A percentile compares a stretch with the other conserved stretches of the same genome.
Evolutionary conservation across 73 alveolate species (phyloP).

Genomic region (Stentor coeruleus): DNA sequence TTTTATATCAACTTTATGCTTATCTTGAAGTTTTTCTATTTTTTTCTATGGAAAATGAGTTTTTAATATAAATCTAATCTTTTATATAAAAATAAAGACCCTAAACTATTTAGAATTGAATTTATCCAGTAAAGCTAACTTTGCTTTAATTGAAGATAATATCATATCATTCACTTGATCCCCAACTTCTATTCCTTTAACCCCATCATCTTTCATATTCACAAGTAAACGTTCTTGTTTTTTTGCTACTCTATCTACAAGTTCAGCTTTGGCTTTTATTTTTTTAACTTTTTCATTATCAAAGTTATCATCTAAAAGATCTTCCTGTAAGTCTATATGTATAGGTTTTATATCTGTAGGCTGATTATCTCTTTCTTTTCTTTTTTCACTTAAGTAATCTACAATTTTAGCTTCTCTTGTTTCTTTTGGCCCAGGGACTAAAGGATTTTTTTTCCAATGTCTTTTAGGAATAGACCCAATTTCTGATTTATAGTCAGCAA

Average conservation of each 20-base stretch:
- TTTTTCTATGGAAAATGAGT: too few relatives aligned
- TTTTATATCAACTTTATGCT: too few relatives aligned
- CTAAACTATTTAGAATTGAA: too few relatives aligned
- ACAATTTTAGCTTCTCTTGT: not conserved
- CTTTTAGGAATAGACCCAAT: not conserved
- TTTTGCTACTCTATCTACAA: not conserved
- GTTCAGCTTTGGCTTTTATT: slow-evolving; percentile 13
- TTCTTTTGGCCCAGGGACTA: not conserved
- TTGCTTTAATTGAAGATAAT: slow-evolving; percentile 3
- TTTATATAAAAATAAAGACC: too few relatives aligned
- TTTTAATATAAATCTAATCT: too few relatives aligned
- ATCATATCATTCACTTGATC: slow-evolving; percentile 22
- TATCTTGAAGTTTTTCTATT: too few relatives aligned
- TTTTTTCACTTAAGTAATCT: not conserved
- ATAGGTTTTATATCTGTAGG: not conserved
- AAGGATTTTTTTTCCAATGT: not conserved
- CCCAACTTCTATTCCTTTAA: not conserved
- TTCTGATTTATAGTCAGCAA: not conserved
- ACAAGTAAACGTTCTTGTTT: not conserved
- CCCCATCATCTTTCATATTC: not conserved
- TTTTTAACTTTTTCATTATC: not conserved
- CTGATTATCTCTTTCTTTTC: not conserved
- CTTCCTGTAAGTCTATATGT: not conserved
- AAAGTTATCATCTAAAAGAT: not conserved
- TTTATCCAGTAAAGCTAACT: slow-evolving; percentile 4